A percentile compares a stretch with the other conserved stretches of the same genome.
Conservation (phyloP, 164 flowering plant species). For the Litsea cubeba region DNA sequence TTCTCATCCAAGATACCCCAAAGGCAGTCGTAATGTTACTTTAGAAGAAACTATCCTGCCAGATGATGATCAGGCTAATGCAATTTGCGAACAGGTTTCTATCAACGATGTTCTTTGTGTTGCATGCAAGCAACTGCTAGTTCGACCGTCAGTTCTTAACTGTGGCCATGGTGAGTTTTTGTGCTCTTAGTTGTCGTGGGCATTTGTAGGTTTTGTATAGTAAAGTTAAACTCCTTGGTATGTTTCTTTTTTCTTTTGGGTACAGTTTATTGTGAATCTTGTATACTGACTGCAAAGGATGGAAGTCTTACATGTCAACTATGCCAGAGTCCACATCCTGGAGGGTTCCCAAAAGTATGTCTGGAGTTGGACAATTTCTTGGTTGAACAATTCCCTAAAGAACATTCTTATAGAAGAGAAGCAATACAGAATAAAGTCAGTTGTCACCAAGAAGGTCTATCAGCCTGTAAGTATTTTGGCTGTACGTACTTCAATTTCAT, state of each 20-base stretch:
- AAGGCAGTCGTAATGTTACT: conserved; percentile 10
- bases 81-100: conserved; percentile 26
- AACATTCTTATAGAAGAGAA: conserved; percentile 45
- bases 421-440: conserved; percentile 24
- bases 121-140: conserved; percentile 58
- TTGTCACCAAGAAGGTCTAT: conserved; percentile 17
- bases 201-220: neutral
- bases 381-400: conserved; percentile 48
- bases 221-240: neutral
- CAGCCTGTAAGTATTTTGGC: conserved; percentile 29
- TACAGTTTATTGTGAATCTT: conserved; percentile 63
- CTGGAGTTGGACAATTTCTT: conserved; percentile 63
- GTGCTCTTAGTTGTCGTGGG: neutral
- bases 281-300: conserved; percentile 30
- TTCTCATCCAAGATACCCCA: conserved; percentile 9
- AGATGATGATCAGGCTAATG: neutral
- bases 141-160: conserved; percentile 70
- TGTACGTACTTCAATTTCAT: neutral
- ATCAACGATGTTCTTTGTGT: conserved; percentile 49
- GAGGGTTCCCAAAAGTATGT: conserved; percentile 68
- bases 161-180: conserved; percentile 80
- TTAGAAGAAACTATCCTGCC: conserved; percentile 8
- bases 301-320: conserved; percentile 45
- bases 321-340: conserved; percentile 57
- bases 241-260: conserved; percentile 9